A percentile compares a stretch with the other conserved stretches of the same genome.
Evolutionary conservation across 75 land plant genomes (phyloP).

Genomic region (Selaginella tamariscina): DNA sequence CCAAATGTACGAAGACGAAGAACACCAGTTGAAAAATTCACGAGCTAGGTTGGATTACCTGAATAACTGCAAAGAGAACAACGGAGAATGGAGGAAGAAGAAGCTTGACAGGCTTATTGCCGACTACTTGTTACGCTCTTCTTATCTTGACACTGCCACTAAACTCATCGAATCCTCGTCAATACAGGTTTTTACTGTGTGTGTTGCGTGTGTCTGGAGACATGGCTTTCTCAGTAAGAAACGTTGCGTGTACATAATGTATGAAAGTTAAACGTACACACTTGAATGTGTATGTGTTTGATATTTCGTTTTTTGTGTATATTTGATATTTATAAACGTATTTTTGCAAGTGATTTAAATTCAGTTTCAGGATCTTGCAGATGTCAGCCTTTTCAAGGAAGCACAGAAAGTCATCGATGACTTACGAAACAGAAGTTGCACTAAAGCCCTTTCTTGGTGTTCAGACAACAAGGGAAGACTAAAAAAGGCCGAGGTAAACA

Average conservation of each 20-base stretch:
- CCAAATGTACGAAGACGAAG: not conserved
- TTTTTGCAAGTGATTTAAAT: not conserved
- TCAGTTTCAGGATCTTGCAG: not conserved
- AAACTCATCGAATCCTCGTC: not conserved
- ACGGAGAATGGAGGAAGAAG: not conserved
- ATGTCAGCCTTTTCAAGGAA: not conserved
- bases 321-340: not conserved
- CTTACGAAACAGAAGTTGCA: not conserved
- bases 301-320: no score
- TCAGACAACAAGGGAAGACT: not conserved
- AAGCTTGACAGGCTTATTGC: not conserved
- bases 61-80: not conserved
- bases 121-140: not conserved
- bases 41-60: not conserved
- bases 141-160: not conserved
- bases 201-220: no score
- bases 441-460: not conserved
- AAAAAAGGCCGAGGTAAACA: not conserved
- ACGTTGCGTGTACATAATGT: no score
- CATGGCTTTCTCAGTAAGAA: no score
- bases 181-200: not conserved
- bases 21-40: not conserved
- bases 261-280: no score
- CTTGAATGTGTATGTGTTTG: no score
- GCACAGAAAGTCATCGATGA: not conserved